Evolutionary conservation across 495 filamentous ascomycete species (phyloP).

Genomic region (Xylaria curta): DNA sequence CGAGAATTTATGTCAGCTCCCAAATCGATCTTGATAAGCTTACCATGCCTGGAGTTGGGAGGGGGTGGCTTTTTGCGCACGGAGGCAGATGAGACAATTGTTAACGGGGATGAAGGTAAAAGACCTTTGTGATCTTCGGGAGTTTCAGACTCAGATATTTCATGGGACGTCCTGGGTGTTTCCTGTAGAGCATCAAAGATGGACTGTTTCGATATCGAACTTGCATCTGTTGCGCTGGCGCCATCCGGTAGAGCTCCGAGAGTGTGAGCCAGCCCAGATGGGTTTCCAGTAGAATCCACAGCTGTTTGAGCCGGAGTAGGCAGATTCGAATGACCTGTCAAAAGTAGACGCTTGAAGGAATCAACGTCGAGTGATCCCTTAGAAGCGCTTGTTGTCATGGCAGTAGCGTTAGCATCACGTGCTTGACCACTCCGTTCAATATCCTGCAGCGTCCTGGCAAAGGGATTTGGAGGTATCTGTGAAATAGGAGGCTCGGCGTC

Average conservation of each 20-base stretch:
- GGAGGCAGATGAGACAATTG: slow-evolving; percentile 32
- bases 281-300: not conserved
- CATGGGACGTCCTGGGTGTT: slow-evolving; percentile 56
- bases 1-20: slow-evolving; percentile 36
- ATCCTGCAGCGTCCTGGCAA: slow-evolving; percentile 54
- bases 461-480: slow-evolving; percentile 56
- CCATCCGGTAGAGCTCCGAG: slow-evolving; percentile 40
- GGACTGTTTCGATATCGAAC: slow-evolving; percentile 55
- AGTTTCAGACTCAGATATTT: slow-evolving; percentile 49
- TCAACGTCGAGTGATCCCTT: slow-evolving; percentile 64
- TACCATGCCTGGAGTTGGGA: slow-evolving; percentile 71
- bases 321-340: slow-evolving; percentile 61
- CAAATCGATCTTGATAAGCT: slow-evolving; percentile 60
- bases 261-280: slow-evolving; percentile 12
- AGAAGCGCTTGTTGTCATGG: slow-evolving; percentile 24
- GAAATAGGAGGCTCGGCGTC: slow-evolving; percentile 13
- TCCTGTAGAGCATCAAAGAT: slow-evolving; percentile 50
- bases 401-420: slow-evolving; percentile 26
- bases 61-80: slow-evolving; percentile 55
- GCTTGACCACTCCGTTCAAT: slow-evolving; percentile 42
- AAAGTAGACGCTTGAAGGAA: slow-evolving; percentile 64
- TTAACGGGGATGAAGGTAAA: slow-evolving; percentile 42
- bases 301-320: slow-evolving; percentile 23
- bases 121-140: slow-evolving; percentile 45
- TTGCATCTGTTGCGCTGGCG: slow-evolving; percentile 55